Base-by-base conservation (phyloP, 192 early-diverging fungal genomes). In the Diversispora epigaea region DNA sequence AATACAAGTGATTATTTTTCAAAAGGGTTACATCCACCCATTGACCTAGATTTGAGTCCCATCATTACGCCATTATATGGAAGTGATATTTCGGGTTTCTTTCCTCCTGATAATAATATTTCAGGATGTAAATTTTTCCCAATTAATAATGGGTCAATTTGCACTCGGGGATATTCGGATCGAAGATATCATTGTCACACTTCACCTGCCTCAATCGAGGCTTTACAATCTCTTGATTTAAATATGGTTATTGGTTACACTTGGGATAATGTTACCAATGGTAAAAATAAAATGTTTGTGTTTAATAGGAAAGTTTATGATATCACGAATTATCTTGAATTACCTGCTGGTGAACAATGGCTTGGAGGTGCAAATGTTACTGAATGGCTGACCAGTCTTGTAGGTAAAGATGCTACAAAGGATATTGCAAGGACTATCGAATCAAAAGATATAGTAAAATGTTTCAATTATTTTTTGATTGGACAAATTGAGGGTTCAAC, bases 251-350 rank as follows among this genome's bases (percentile, higher is more conserved):
- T 77, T 21, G 55, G 44, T 32, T 84, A 77, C 57, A 80, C 78
- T 12, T 84, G 83, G 83, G 67, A 70, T 14, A 81, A 84, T 56
- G 77, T 84, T 72, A 84, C 86, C 17, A 80, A 86, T 71, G 22
- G 63, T 39, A 68, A 83, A 9, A 84, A 84, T 73, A 84, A 80
- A 54, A 73, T 90, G 47, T 84, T 91, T 73, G 80, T 80, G 11
- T 84, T 76, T 50, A 79, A 82, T 57, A 79, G 83, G 43, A 73
- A 78, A 50, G 84, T 85, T 6, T 75, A 75, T 65, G 73, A 75
- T 39, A 21, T 75, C 21, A 49, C 6, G 3, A n/a, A 64, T 9
- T 75, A 75, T 65, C 62, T 75, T 43, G 25, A 64, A 65, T 22
- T 44, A 32, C 9, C 21, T 45, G 17, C 40, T 43, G 5, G 17